Conservation (phyloP, 2,329 filamentous ascomycete genomes). For the Pseudogymnoascus sp. region DNA sequence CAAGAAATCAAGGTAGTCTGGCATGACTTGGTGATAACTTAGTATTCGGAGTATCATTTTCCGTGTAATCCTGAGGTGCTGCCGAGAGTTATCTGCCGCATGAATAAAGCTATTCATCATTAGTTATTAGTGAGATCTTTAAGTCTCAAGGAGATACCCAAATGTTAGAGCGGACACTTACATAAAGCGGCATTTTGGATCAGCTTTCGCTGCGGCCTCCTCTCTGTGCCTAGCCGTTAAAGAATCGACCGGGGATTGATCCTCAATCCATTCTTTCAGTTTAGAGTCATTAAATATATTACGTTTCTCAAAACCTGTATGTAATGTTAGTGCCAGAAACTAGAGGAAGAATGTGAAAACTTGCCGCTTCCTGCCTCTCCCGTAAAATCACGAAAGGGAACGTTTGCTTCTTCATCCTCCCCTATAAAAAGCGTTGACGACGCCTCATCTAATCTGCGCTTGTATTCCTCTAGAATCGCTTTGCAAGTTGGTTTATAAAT, state of each 20-base stretch:
- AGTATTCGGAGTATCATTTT: constrained; percentile 24
- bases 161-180: constrained; percentile 12
- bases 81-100: constrained; percentile 16
- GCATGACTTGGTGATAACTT: constrained; percentile 29
- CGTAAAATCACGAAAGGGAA: constrained; percentile 24
- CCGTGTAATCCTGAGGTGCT: constrained; percentile 20
- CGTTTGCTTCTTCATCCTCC: constrained; percentile 29
- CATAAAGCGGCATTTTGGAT: constrained; percentile 26
- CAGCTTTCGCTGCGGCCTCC: background rate
- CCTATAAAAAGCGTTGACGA: constrained; percentile 15
- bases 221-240: background rate
- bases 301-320: background rate
- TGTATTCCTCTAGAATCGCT: background rate
- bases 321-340: background rate
- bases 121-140: no score
- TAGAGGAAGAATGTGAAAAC: background rate
- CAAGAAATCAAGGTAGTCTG: constrained; percentile 28
- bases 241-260: constrained; percentile 1
- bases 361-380: background rate
- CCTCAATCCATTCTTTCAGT: constrained; percentile 10
- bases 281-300: background rate
- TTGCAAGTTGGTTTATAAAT: background rate
- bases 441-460: background rate
- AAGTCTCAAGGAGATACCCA: background rate
- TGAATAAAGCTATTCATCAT: constrained; percentile 20